Percentiles rank a stretch among this genome's conserved stretches.
Evolutionary conservation across 2,329 filamentous ascomycete species (phyloP).

Genomic region (Pezizomycotina sp.): DNA sequence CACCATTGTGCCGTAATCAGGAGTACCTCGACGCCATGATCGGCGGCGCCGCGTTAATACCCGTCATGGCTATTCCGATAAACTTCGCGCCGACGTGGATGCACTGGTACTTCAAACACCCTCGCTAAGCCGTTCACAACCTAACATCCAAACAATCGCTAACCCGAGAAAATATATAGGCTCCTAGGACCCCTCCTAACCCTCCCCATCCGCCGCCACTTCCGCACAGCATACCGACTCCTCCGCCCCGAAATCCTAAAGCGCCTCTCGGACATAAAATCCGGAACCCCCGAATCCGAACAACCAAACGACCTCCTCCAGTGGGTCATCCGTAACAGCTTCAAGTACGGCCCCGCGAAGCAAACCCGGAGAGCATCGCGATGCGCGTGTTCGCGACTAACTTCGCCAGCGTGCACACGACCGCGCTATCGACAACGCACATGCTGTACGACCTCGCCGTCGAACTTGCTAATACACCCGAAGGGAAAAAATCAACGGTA

Average conservation of each 20-base stretch:
- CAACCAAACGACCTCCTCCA: slow-evolving; percentile 18
- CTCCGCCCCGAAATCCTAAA: slow-evolving; percentile 15
- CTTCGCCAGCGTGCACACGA: slow-evolving; percentile 18
- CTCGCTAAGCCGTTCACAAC: too few species aligned
- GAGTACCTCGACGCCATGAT: slow-evolving; percentile 35
- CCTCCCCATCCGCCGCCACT: slow-evolving; percentile 6
- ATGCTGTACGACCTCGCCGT: slow-evolving; percentile 14
- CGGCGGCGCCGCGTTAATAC: too few species aligned
- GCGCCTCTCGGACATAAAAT: slow-evolving; percentile 9
- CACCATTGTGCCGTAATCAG: slow-evolving; percentile 34
- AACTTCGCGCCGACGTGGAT: too few species aligned
- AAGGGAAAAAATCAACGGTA: slow-evolving; percentile 2
- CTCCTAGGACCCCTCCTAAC: slow-evolving; percentile 9
- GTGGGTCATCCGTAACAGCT: slow-evolving; percentile 16
- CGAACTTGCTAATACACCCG: slow-evolving; percentile 7
- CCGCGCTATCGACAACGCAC: slow-evolving; percentile 14
- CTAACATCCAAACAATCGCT: not conserved
- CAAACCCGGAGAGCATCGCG: slow-evolving; percentile 13
- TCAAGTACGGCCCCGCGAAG: slow-evolving; percentile 10
- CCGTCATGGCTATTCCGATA: slow-evolving; percentile 31
- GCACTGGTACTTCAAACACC: too few species aligned
- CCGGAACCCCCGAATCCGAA: slow-evolving; percentile 13
- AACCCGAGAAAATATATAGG: too few species aligned
- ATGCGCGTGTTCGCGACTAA: slow-evolving; percentile 13
- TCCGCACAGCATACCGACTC: slow-evolving; percentile 13